A percentile compares a stretch with the other conserved stretches of the same genome.
Evolutionary conservation across 164 flowering plant species (phyloP).

Genomic region (Protea cynaroides): DNA sequence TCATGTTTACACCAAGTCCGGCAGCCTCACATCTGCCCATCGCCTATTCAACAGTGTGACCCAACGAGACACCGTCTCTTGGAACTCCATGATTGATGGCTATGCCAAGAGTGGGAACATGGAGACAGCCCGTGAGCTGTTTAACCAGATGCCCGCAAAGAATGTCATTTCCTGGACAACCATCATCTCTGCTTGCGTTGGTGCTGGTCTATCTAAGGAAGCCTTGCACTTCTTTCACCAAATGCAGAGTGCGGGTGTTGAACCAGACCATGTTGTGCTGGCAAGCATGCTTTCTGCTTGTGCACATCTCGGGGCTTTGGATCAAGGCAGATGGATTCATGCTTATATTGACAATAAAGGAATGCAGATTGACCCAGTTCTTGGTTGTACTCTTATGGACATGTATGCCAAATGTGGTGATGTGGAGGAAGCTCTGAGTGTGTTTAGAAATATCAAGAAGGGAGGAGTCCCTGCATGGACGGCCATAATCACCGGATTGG

Average conservation of each 20-base stretch:
- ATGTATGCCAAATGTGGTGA: conserved; percentile 54
- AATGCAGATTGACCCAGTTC: conserved; percentile 29
- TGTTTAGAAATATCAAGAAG: conserved; percentile 22
- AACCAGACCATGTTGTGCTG: conserved; percentile 34
- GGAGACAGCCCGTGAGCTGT: conserved; percentile 23
- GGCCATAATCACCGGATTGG: conserved; percentile 44
- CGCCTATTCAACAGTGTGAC: conserved; percentile 24
- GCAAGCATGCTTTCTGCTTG: conserved; percentile 37
- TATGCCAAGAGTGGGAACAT: conserved; percentile 28
- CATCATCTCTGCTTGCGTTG: conserved; percentile 29
- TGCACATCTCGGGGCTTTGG: conserved; percentile 40
- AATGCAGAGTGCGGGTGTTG: conserved; percentile 33
- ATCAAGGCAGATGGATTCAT: conserved; percentile 50
- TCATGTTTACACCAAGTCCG: conserved; percentile 30
- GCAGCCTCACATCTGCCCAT: conserved; percentile 19
- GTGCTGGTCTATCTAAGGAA: conserved; percentile 23
- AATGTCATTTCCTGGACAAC: conserved; percentile 39
- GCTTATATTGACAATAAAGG: conserved; percentile 26
- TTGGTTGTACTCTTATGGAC: conserved; percentile 39
- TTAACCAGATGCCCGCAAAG: conserved; percentile 28
- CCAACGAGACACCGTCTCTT: conserved; percentile 34
- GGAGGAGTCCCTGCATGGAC: conserved; percentile 40
- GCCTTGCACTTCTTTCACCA: conserved; percentile 29
- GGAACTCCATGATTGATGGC: conserved; percentile 45
- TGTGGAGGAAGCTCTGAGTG: conserved; percentile 31